Conservation (phyloP, 1,284 basidiomycete species). For the Sanghuangporus sanghuang region DNA sequence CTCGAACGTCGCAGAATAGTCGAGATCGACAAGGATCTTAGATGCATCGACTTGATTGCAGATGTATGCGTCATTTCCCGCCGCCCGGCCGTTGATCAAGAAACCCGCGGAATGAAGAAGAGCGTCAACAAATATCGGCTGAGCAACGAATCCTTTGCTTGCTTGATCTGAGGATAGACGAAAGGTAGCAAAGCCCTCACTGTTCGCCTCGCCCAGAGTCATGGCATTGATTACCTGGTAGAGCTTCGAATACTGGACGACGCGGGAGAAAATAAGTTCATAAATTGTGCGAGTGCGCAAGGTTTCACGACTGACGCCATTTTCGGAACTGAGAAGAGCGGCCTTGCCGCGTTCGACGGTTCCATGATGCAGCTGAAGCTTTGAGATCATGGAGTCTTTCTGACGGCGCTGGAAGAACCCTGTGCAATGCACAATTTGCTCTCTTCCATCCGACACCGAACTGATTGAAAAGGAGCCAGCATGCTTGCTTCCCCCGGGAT, state of each 20-base stretch:
- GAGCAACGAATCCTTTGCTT: conserved; percentile 34
- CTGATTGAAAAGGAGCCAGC: conserved; percentile 42
- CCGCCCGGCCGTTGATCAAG: conserved; percentile 52
- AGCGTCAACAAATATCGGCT: conserved; percentile 61
- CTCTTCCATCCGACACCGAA: conserved; percentile 30
- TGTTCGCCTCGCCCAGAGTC: conserved; percentile 41
- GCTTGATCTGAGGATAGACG: conserved; percentile 33
- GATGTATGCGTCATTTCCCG: conserved; percentile 51
- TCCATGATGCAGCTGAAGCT: conserved; percentile 36
- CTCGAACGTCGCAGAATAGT: conserved; percentile 38
- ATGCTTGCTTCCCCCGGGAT: conserved; percentile 26
- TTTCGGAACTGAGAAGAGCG: conserved; percentile 26
- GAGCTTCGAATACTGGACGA: conserved; percentile 56
- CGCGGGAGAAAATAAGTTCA: conserved; percentile 59
- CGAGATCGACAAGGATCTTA: conserved; percentile 37
- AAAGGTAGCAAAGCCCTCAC: conserved; percentile 49
- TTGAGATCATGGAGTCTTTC: conserved; percentile 28
- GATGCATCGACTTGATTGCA: conserved; percentile 51
- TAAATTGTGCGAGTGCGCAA: conserved; percentile 57
- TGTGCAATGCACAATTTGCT: conserved; percentile 39
- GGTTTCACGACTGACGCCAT: conserved; percentile 32
- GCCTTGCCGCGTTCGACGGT: conserved; percentile 32
- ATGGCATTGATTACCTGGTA: conserved; percentile 56
- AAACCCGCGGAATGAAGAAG: conserved; percentile 67
- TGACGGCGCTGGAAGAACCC: conserved; percentile 41